Evolutionary conservation across 2,329 filamentous ascomycete species (phyloP), one percentile per base, ranked within the genome.

Genomic region (Fusarium udum): DNA sequence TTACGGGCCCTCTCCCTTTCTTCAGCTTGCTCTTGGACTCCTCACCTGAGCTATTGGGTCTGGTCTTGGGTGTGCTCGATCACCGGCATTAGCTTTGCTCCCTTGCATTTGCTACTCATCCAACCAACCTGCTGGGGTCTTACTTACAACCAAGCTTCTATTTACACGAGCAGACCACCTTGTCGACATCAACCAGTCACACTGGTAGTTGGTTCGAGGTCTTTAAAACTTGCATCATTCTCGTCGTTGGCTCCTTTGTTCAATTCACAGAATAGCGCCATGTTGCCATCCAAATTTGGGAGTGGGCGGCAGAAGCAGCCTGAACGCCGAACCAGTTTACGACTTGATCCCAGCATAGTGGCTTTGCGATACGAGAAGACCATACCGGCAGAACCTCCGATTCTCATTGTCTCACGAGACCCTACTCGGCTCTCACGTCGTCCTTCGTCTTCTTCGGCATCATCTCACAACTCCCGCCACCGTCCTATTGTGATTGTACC

Each of bases 291-390:
- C 53, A 84, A 81, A 72, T 82, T 84, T 71, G 77, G 82, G 65
- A 87, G 83, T 73, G 79, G 84, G 77, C 84, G 86, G 73, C 80
- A 83, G 72, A 85, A 79, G 76, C 80, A 79, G 72, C 79, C 84
- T 26, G 78, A 81, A 69, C 75, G 75, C 48, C 79, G 75, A 67
- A 69, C 77, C 24, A 78, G 78, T 39, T 81, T 88, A 76, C 83
- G 85, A 67, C 85, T 87, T 76, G 87, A 88, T 74, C 81, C 83
- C 46, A 82, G 80, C 72, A 79, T 91, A 74, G 84, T 91, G 66
- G 86, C 85, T 53, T 77, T 91, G 62, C 87, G 88, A 65, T 91
- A 92, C 82, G 90, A 92, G 78, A 86, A 91, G 80, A 89, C 88
- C 40, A 82, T 86, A 57, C 85, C 87, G 75, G 87, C 87, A 53